Evolutionary conservation across 75 land plant genomes (phyloP).

Genomic region (Pinus taeda): DNA sequence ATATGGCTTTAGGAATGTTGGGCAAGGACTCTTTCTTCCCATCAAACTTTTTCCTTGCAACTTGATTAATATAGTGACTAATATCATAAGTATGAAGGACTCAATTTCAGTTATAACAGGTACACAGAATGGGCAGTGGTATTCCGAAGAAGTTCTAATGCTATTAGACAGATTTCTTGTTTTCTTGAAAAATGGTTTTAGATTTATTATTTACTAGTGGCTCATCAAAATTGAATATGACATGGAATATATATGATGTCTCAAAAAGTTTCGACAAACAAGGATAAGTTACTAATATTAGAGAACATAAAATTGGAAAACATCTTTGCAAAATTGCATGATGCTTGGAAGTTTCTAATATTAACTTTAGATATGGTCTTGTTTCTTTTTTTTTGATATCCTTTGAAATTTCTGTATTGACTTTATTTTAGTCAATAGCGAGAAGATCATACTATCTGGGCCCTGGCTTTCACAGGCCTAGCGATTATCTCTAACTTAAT

Average conservation of each 20-base stretch:
- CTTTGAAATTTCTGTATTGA: background rate
- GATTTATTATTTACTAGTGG: too few relatives aligned
- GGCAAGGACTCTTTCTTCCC: background rate
- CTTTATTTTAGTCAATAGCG: background rate
- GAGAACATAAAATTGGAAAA: background rate
- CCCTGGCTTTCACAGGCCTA: background rate
- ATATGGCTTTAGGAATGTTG: background rate
- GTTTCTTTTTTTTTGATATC: background rate
- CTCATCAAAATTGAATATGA: background rate
- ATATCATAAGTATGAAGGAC: background rate
- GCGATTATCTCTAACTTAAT: background rate
- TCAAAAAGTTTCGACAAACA: background rate
- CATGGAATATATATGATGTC: background rate
- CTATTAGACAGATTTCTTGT: background rate
- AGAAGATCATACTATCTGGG: background rate
- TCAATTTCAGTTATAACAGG: background rate
- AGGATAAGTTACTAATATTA: background rate
- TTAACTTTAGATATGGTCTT: background rate
- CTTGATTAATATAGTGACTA: too few relatives aligned
- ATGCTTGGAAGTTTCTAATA: background rate
- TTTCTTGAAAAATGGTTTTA: constrained; percentile 1
- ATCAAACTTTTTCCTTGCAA: background rate
- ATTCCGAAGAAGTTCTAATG: background rate
- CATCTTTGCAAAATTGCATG: background rate
- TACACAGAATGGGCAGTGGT: background rate